These are phyloP conservation scores for Berberis vulgaris DNA, from an alignment of 164 flowering plant genomes.

Conservation along the genomic window DNA sequence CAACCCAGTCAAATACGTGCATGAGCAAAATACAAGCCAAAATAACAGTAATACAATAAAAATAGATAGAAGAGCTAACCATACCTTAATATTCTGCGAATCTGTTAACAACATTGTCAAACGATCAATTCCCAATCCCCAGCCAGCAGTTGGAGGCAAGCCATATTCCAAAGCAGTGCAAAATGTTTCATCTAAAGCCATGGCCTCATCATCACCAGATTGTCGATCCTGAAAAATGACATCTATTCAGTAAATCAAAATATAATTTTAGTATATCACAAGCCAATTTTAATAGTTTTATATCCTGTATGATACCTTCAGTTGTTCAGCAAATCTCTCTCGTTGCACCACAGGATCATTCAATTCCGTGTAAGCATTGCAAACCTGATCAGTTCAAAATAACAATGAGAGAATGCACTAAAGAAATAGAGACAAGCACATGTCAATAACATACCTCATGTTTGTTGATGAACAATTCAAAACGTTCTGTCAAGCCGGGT, in stretches of 20 bases:
- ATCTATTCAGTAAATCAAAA: slow-evolving; percentile 1
- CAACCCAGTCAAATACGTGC: neutral
- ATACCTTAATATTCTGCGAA: slow-evolving; percentile 92
- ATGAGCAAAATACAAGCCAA: neutral
- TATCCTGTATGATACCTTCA: slow-evolving; percentile 48
- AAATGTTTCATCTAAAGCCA: slow-evolving; percentile 91
- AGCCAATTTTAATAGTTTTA: no score
- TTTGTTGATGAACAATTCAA: slow-evolving; percentile 86
- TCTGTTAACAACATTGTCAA: slow-evolving; percentile 82
- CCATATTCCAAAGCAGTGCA: slow-evolving; percentile 92
- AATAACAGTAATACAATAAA: neutral
- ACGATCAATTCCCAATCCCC: slow-evolving; percentile 98
- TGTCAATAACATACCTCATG: slow-evolving; percentile 53
- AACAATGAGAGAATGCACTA: neutral
- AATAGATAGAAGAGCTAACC: neutral
- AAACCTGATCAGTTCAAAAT: slow-evolving; percentile 38
- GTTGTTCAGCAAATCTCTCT: slow-evolving; percentile 84
- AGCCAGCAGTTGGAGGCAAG: slow-evolving; percentile 93
- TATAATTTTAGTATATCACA: neutral
- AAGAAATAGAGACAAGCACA: neutral
- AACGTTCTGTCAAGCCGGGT: slow-evolving; percentile 86
- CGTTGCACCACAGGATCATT: slow-evolving; percentile 97
- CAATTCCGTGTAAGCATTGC: slow-evolving; percentile 95
- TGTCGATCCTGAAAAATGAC: slow-evolving; percentile 63
- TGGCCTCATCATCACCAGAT: slow-evolving; percentile 97